Evolutionary conservation across 148 eudicot species (phyloP), one percentile per base, ranked within the genome.

Genomic region (Camellia lanceoleosa): DNA sequence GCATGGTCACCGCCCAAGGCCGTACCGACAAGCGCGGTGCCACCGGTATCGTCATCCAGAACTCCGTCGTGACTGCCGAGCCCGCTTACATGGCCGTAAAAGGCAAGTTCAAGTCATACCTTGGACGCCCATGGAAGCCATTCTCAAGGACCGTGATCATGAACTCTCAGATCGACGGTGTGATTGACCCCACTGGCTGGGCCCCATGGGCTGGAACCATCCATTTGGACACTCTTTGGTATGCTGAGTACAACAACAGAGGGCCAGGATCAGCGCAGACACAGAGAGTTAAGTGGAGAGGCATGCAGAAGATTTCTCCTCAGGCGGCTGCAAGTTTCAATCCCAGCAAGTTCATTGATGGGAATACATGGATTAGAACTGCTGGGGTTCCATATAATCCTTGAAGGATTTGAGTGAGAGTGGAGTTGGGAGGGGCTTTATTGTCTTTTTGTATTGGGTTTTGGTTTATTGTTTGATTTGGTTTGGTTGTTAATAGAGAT

Each of bases 51-150:
- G 76, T 73, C 54, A 83, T 93, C 61, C 98, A 93, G 13, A 87
- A 85, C 13, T 87, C 91, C 83, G 87, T 82, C 42, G 79, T 93
- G 18, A 81, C 80, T 5, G 86, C 86, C 0, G 93, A 86, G 38
- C 84, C 90, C 0, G 84, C 82, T 0, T 85, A 81, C 80, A 59
- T 62, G 44, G 85, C 91, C 3, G 19, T 80, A 2, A 63, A 71
- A 78, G 16, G 62, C 20, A 72, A 55, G 3, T 47, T 82, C 74
- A 87, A 83, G 71, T 84, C 90, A 0, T 93, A 80, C 77, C 83
- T 93, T 1, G 97, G 90, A 18, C 78, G 97, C 43, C 97, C 97
- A 5, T 93, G 97, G 97, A 91, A 90, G 64, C 80, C 83, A 65
- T 89, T 52, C 67, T 90, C 97, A 0, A 90, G 90, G 81, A 93